A percentile compares a stretch with the other conserved stretches of the same genome.
phyloP scores from a whole-genome alignment of 495 filamentous ascomycete genomes.

The Clavariopsis aquatica region DNA sequence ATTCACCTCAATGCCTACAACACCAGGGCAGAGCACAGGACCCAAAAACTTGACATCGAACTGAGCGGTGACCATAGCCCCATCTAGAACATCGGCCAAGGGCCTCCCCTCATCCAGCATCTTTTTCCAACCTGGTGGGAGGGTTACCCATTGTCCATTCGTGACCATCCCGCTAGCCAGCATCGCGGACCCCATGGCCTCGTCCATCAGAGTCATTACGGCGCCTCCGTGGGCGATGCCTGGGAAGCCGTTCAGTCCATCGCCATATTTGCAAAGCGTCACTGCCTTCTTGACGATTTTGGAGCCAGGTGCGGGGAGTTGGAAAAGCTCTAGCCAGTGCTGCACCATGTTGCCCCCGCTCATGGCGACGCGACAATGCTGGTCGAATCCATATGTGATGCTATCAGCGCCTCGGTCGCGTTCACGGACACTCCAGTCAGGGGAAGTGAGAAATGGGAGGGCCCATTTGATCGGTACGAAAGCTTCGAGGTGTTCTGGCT shows the following conservation, averaged over 20 bases:
- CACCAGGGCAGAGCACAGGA: conserved; percentile 25
- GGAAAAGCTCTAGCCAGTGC: conserved; percentile 19
- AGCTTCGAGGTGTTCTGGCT: conserved; percentile 8
- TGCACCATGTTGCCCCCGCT: conserved; percentile 16
- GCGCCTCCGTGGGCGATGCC: conserved; percentile 31
- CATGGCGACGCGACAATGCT: conserved; percentile 21
- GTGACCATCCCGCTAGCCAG: conserved; percentile 12
- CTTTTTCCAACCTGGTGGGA: not conserved
- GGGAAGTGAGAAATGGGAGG: conserved; percentile 11
- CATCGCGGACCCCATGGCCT: conserved; percentile 26
- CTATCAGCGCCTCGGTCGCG: conserved; percentile 8
- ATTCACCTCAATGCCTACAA: conserved; percentile 26
- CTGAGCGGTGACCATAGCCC: conserved; percentile 28
- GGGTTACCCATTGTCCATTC: not conserved
- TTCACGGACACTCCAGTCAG: conserved; percentile 1
- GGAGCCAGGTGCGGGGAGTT: conserved; percentile 14
- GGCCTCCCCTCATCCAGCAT: not conserved
- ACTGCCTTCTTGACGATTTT: conserved; percentile 5
- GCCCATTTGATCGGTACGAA: conserved; percentile 32
- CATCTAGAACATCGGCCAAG: conserved; percentile 16
- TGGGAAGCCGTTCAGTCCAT: conserved; percentile 23
- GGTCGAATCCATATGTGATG: conserved; percentile 5
- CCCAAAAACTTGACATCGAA: conserved; percentile 27
- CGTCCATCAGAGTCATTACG: conserved; percentile 31
- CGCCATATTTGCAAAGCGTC: conserved; percentile 14